Conservation (phyloP, 768 basidiomycete species). For the Macrocybe gigantea region DNA sequence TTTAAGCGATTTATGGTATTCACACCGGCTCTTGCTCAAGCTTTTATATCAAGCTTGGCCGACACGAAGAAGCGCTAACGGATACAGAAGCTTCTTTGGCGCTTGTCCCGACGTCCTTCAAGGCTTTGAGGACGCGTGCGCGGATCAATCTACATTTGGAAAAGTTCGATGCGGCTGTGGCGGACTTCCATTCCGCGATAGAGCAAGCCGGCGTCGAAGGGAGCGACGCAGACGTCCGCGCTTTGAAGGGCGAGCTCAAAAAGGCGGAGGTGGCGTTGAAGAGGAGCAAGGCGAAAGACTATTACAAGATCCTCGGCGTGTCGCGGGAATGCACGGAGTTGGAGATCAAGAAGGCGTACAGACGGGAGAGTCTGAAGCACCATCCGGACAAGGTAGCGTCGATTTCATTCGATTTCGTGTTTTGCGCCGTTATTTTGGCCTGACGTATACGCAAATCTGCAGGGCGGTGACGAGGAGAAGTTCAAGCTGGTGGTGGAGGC, state of each 20-base stretch:
- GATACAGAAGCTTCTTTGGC: slow-evolving; percentile 67
- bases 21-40: slow-evolving; percentile 1
- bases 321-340: slow-evolving; percentile 52
- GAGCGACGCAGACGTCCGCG: slow-evolving; percentile 54
- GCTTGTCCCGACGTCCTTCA: slow-evolving; percentile 66
- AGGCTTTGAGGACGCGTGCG: slow-evolving; percentile 82
- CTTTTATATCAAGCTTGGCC: slow-evolving; percentile 44
- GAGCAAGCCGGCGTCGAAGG: slow-evolving; percentile 65
- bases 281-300: slow-evolving; percentile 87
- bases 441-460: slow-evolving; percentile 1
- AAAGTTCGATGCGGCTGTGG: slow-evolving; percentile 62
- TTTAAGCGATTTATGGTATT: background rate
- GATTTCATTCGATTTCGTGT: slow-evolving; percentile 5
- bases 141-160: slow-evolving; percentile 73
- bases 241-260: slow-evolving; percentile 60
- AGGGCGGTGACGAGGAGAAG: slow-evolving; percentile 94
- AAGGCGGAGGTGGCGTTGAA: slow-evolving; percentile 81
- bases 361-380: slow-evolving; percentile 78
- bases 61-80: slow-evolving; percentile 59
- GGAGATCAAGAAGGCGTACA: slow-evolving; percentile 90
- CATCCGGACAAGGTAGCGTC: slow-evolving; percentile 72
- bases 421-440: background rate
- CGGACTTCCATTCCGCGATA: slow-evolving; percentile 77
- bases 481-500: slow-evolving; percentile 90
- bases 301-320: slow-evolving; percentile 74